A percentile compares a stretch with the other conserved stretches of the same genome.
These are phyloP conservation scores for Tolypocladium guangdongense DNA, from an alignment of 2,329 filamentous ascomycete genomes.

Conservation along the genomic window DNA sequence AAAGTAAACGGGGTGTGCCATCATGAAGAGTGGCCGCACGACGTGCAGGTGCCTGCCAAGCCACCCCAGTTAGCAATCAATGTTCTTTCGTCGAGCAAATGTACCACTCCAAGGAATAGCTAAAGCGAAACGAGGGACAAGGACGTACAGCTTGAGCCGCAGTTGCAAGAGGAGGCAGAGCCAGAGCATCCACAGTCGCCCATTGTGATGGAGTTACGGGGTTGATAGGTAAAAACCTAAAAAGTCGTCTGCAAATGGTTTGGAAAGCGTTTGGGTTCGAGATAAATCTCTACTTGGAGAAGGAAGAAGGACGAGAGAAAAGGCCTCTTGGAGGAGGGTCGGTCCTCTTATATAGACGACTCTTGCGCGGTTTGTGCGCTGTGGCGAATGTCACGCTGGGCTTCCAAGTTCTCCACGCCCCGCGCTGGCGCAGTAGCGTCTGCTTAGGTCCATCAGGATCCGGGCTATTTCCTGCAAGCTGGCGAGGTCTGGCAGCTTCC, in stretches of 20 bases:
- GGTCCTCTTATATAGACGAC: slow-evolving; percentile 15
- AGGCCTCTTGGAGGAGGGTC: slow-evolving; percentile 5
- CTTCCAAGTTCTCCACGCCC: neutral
- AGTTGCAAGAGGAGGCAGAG: slow-evolving; percentile 21
- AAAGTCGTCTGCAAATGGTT: slow-evolving; percentile 1
- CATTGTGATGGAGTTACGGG: slow-evolving; percentile 16
- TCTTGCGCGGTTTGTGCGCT: neutral
- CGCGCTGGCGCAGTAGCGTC: neutral
- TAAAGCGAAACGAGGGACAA: neutral
- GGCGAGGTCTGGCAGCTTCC: too few species aligned
- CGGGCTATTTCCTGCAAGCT: too few species aligned
- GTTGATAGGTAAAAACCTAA: slow-evolving; percentile 5
- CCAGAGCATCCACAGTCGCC: slow-evolving; percentile 25
- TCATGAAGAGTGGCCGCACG: slow-evolving; percentile 10
- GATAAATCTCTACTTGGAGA: slow-evolving; percentile 8
- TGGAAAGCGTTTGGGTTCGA: slow-evolving; percentile 4
- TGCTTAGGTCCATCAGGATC: neutral
- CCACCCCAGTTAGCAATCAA: slow-evolving; percentile 4
- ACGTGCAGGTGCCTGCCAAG: slow-evolving; percentile 19
- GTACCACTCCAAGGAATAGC: neutral
- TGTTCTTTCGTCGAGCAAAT: neutral
- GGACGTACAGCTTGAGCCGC: slow-evolving; percentile 24
- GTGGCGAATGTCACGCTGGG: neutral
- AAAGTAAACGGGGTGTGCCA: neutral
- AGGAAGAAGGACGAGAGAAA: neutral